Base-by-base conservation (phyloP, 257 asterid genomes). In the Nicotiana otophora region DNA sequence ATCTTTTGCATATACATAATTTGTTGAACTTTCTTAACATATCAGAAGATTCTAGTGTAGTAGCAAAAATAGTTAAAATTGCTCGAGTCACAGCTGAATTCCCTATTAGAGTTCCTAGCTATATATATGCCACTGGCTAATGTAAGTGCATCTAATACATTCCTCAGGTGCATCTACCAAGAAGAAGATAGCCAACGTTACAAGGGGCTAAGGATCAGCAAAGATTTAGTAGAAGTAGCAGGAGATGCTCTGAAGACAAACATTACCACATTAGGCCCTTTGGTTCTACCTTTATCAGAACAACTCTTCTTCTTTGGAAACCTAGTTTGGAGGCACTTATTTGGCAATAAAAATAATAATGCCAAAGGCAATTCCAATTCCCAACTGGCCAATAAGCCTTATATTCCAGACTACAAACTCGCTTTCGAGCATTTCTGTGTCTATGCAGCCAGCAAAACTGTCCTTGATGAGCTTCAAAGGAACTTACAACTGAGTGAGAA, bases 391-490 rank as follows among this genome's bases (percentile, higher is more conserved):
- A 62, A 84, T 2, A 92, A 89, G 82, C 99, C 98, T 0, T 96
- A 96, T 92, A 96, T 96, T 81, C 99, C 99, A 0, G 98, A 94
- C 76, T 96, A 93, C 93, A 96, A 92, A 89, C 97, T 94, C 0
- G 98, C 99, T 0, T 96, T 96, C 81, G 99, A 96, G 90, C 99
- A 96, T 85, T 93, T 96, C 88, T 96, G 99, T 58, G 87, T 94
- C 53, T 97, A 94, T 33, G 97, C 99, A 0, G 95, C 99, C 0
- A 91, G 99, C 88, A 96, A 93, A 77, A 91, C 91, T 0, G 98
- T 92, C 60, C 97, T 96, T 0, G 91, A 93, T 30, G 99, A 96
- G 89, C 97, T 96, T 81, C 97, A 94, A 88, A 85, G 97, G 83
- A 96, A 96, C 91, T 77, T 96, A 53, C 94, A 89, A 16, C 91